Evolutionary conservation across 2,329 filamentous ascomycete genomes (phyloP), one percentile per base, ranked within the genome.

Genomic region (Blastomyces silverae): DNA sequence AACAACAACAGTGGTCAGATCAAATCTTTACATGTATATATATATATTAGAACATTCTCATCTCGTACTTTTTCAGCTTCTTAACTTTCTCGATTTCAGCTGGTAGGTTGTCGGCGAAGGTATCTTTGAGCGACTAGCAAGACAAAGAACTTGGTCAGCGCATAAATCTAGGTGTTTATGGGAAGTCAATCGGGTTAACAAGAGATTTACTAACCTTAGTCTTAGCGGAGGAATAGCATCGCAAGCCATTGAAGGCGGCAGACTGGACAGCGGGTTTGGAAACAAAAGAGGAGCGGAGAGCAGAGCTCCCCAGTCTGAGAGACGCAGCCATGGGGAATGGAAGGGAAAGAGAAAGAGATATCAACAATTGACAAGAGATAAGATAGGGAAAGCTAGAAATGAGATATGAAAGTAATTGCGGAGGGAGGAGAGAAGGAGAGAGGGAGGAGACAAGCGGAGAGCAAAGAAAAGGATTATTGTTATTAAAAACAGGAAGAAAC

Each of bases 61-160:
- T 13, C 20, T 60, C 66, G 55, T 84, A 96, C 91, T 97, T 97
- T 80, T 91, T 87, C 76, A 99, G 88, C 80, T 91, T 88, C 91
- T 99, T 99, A 85, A 99, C 92, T 87, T 97, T 91, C 83, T 99
- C 94, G 77, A 97, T 89, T 87, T 97, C 95, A 79, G 88, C 91
- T 73, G 94, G 94, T 69, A 99, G 85, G 76, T 93, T 89, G 80
- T 94, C 92, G 78, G 93, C 93, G 80, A 99, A 97, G 78, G 92
- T 93, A 80, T 99, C 94, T 85, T 99, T 99, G 78, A 99, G 83
- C 73, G 92, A 92, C 94, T 99, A 73, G 48, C 53, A 59, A 65
- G 10, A 65, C 34, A 37, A 42, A 39, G 7, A 28, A n/a, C 31
- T 2, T 8, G 28, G 52, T 34, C 46, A 63, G 57, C 58, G 20